Evolutionary conservation across 305 asterid genomes (phyloP).

Genomic region (Ajuga reptans): DNA sequence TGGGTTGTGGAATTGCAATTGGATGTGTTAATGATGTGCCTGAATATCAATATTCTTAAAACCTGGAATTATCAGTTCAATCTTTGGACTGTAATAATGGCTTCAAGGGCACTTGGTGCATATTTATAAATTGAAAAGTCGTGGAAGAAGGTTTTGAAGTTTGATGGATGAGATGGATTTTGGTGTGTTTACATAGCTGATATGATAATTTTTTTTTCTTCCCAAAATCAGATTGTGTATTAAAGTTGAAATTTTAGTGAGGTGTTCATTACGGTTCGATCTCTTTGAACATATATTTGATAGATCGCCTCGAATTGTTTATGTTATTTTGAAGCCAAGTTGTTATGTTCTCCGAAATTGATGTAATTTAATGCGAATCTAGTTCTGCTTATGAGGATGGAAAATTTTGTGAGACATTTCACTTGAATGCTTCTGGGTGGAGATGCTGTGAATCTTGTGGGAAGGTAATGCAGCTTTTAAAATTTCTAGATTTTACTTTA

Average conservation of each 20-base stretch:
- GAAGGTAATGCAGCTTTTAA: constrained; percentile 48
- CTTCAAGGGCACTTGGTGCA: constrained; percentile 2
- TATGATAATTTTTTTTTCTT: constrained; percentile 8
- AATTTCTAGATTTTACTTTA: background rate
- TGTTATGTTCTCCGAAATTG: constrained; percentile 14
- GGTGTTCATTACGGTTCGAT: constrained; percentile 5
- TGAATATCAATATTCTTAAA: background rate
- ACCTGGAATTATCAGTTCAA: constrained; percentile 4
- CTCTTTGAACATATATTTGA: constrained; percentile 10
- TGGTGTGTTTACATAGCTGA: constrained; percentile 16
- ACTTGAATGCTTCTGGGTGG: constrained; percentile 87
- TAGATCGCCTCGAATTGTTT: constrained; percentile 16
- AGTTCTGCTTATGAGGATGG: constrained; percentile 88
- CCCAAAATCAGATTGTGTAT: constrained; percentile 9
- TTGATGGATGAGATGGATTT: constrained; percentile 9
- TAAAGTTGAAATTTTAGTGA: constrained; percentile 15
- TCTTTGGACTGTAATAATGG: background rate
- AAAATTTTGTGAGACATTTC: constrained; percentile 86
- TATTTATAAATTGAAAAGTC: background rate
- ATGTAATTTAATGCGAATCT: constrained; percentile 25
- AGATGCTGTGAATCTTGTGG: constrained; percentile 98
- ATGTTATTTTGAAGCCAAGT: background rate
- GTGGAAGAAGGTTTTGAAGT: constrained; percentile 1
- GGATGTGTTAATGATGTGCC: constrained; percentile 7
- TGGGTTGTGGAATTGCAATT: constrained; percentile 3